Evolutionary conservation across 441 rosid species (phyloP).

Genomic region (Sinapis alba): DNA sequence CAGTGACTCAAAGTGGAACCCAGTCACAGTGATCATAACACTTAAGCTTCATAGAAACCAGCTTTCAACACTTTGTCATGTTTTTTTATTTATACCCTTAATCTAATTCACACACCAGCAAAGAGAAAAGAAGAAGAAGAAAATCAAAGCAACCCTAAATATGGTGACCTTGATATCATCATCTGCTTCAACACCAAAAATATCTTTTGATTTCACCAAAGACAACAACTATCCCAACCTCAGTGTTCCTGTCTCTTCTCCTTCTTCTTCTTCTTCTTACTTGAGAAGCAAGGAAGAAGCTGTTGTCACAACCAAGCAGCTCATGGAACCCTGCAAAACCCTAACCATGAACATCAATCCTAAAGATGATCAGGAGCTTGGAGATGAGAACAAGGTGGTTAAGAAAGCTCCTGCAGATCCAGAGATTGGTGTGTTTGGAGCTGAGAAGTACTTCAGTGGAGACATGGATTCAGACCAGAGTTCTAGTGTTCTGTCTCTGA

Average conservation of each 20-base stretch:
- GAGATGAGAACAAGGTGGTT: constrained; percentile 35
- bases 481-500: constrained; percentile 43
- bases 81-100: constrained; percentile 36
- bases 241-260: constrained; percentile 42
- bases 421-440: constrained; percentile 80
- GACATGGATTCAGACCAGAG: constrained; percentile 50
- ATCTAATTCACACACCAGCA: constrained; percentile 19
- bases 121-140: background rate
- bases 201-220: constrained; percentile 32
- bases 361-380: constrained; percentile 35
- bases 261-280: constrained; percentile 48
- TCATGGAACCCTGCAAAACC: constrained; percentile 40
- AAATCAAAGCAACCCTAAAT: background rate
- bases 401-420: constrained; percentile 50
- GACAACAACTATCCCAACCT: constrained; percentile 33
- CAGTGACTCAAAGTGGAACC: constrained; percentile 33
- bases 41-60: constrained; percentile 26
- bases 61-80: constrained; percentile 22
- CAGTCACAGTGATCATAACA: constrained; percentile 27
- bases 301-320: constrained; percentile 36
- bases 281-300: constrained; percentile 45
- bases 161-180: constrained; percentile 48
- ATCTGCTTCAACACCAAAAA: constrained; percentile 39
- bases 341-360: constrained; percentile 20
- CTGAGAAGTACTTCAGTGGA: constrained; percentile 83